phyloP scores from a whole-genome alignment of 192 early-diverging fungal genomes.

The Coemansia sp. region DNA sequence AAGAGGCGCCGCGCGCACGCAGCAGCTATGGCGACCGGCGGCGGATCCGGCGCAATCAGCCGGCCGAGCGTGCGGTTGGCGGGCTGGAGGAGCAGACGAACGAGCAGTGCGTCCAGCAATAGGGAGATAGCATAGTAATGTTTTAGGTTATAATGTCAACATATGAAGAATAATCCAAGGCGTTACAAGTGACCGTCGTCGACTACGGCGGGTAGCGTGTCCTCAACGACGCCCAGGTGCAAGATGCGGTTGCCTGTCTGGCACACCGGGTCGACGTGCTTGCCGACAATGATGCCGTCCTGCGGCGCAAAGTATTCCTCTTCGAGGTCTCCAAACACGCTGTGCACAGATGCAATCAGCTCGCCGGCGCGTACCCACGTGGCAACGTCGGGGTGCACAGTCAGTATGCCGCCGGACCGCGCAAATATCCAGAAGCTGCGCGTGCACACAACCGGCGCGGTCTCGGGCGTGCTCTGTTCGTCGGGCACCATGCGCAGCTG shows the following conservation, averaged over 20 bases:
- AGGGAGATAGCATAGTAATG: background rate
- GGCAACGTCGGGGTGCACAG: slow-evolving; percentile 81
- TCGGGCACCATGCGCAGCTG: slow-evolving; percentile 65
- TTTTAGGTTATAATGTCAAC: background rate
- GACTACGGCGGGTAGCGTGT: slow-evolving; percentile 54
- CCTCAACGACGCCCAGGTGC: slow-evolving; percentile 74
- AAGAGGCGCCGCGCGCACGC: slow-evolving; percentile 18
- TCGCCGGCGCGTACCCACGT: slow-evolving; percentile 80
- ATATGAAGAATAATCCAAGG: background rate
- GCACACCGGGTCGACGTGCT: slow-evolving; percentile 83
- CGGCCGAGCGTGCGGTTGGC: slow-evolving; percentile 7
- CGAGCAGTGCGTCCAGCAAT: slow-evolving; percentile 52
- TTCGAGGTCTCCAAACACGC: slow-evolving; percentile 85
- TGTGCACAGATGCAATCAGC: slow-evolving; percentile 81
- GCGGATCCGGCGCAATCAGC: slow-evolving; percentile 44
- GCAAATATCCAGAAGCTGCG: slow-evolving; percentile 83
- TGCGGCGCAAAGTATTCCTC: slow-evolving; percentile 81
- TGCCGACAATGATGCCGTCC: slow-evolving; percentile 79
- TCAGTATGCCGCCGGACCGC: slow-evolving; percentile 80
- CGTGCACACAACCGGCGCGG: slow-evolving; percentile 62
- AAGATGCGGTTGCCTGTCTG: slow-evolving; percentile 84
- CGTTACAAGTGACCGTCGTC: slow-evolving; percentile 61
- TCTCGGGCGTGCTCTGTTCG: slow-evolving; percentile 53
- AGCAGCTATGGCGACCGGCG: slow-evolving; percentile 49
- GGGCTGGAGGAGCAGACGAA: slow-evolving; percentile 42